Conservation (phyloP, 2,329 filamentous ascomycete species). For the Aaosphaeria arxii region DNA sequence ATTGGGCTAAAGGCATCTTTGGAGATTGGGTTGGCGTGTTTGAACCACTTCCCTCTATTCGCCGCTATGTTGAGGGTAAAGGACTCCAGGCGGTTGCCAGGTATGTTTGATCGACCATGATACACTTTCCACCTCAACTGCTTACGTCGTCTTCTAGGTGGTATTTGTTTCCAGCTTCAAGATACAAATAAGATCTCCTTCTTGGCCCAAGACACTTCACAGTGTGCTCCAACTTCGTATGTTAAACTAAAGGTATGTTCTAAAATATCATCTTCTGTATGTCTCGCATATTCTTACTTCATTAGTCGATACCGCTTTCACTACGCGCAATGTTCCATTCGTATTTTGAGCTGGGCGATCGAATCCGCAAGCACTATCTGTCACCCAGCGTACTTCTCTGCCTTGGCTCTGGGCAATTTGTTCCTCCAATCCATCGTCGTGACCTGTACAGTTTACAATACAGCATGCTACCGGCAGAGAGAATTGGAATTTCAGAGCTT, state of each 20-base stretch:
- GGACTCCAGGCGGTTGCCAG: conserved; percentile 84
- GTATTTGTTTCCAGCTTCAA: conserved; percentile 86
- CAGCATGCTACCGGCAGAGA: conserved; percentile 85
- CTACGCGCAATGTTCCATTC: conserved; percentile 96
- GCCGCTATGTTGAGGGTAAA: conserved; percentile 95
- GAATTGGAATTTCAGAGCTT: conserved; percentile 79
- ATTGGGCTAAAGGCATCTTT: conserved; percentile 88
- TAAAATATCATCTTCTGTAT: conserved; percentile 2
- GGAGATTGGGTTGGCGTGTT: conserved; percentile 85
- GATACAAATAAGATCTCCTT: conserved; percentile 55
- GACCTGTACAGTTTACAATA: conserved; percentile 97
- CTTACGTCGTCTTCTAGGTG: conserved; percentile 45
- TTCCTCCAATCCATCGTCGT: conserved; percentile 90
- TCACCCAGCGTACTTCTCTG: conserved; percentile 85
- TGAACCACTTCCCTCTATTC: conserved; percentile 98
- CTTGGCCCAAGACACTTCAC: conserved; percentile 33
- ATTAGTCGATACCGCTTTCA: conserved; percentile 73
- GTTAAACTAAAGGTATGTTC: conserved; percentile 74
- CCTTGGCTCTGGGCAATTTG: conserved; percentile 84
- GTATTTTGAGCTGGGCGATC: conserved; percentile 90
- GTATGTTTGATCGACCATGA: conserved; percentile 41
- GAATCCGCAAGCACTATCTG: conserved; percentile 92
- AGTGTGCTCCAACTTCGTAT: conserved; percentile 66
- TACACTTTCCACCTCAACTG: too few species aligned
- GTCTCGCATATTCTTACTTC: background rate